Evolutionary conservation across 306 rosid species (phyloP).

Genomic region (Aeschynomene evenia): DNA sequence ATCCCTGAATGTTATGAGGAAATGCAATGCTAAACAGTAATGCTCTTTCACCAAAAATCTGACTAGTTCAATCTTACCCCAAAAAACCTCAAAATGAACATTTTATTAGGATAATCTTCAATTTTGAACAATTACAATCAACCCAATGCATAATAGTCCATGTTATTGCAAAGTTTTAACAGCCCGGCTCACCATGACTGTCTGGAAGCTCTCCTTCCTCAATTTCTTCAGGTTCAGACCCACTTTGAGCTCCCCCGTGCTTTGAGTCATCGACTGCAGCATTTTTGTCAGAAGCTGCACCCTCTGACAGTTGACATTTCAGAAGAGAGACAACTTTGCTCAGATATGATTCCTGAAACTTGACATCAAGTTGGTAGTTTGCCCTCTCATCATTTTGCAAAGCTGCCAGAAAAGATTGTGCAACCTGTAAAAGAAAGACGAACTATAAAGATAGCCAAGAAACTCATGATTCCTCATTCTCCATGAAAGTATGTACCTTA

Average conservation of each 20-base stretch:
- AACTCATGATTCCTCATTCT: slow-evolving; percentile 10
- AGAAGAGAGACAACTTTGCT: slow-evolving; percentile 75
- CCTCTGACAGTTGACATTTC: slow-evolving; percentile 90
- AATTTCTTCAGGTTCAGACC: slow-evolving; percentile 59
- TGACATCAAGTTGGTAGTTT: slow-evolving; percentile 97
- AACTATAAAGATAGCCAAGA: slow-evolving; percentile 23
- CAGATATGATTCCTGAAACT: slow-evolving; percentile 92
- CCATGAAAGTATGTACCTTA: slow-evolving; percentile 54
- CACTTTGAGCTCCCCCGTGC: slow-evolving; percentile 37
- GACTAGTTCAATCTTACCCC: not conserved
- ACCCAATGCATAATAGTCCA: slow-evolving; percentile 11
- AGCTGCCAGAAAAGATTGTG: slow-evolving; percentile 89
- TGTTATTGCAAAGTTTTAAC: slow-evolving; percentile 30
- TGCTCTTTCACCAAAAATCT: slow-evolving; percentile 15
- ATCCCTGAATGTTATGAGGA: slow-evolving; percentile 5
- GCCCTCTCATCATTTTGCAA: slow-evolving; percentile 98
- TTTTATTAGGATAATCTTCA: slow-evolving; percentile 15
- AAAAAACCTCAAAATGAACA: not conserved
- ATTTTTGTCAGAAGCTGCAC: slow-evolving; percentile 78
- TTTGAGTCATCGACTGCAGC: slow-evolving; percentile 37
- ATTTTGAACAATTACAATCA: slow-evolving; percentile 6
- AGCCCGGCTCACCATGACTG: slow-evolving; percentile 76
- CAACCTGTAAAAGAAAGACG: slow-evolving; percentile 63
- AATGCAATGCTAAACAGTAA: slow-evolving; percentile 17
- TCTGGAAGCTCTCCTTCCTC: slow-evolving; percentile 99